Evolutionary conservation across 305 asterid species (phyloP), one percentile per base, ranked within the genome.

Genomic region (Fraxinus nigra): DNA sequence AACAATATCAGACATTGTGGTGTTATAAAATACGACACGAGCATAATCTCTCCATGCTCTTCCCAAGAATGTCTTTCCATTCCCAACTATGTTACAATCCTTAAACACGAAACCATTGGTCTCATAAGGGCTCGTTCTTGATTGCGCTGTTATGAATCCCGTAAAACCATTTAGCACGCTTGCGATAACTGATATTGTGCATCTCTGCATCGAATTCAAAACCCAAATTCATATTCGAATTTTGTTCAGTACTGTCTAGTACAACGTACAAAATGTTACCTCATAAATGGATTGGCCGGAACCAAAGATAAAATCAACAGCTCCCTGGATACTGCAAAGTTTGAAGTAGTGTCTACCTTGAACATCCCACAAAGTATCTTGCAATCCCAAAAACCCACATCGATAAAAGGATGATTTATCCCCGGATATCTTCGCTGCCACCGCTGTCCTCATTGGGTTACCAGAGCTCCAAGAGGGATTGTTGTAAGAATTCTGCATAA

Each of bases 71-170:
- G 92, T 75, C 37, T 48, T 70, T 0, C 97, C 97, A 20, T 61
- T 54, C 0, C 98, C 98, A 33, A 14, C 8, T 2, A 94, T 81
- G 8, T 11, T 72, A 82, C 95, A 89, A 3, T 86, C 37, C 46
- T 89, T 93, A 83, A 94, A 91, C 14, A 94, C 87, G 40, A 92
- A 93, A 0, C 97, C 98, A 24, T 78, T 88, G 1, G 85, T 14
- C 8, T 92, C 92, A 0, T 32, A 2, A 0, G 89, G 82, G 4
- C 18, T 1, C 1, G 48, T 13, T 85, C 98, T 89, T 81, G 87
- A 95, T 38, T 93, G 97, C 24, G 97, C 97, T 37, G 98, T 91
- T 80, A 94, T 90, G 88, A 33, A 93, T 2, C 98, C 97, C 7
- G 82, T 4, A 26, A 3, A 14, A 69, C 92, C 90, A 5, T 51